These are phyloP conservation scores for Cutaneotrichosporon cyanovorans DNA, from an alignment of 1,284 basidiomycete species.

Conservation along the genomic window DNA sequence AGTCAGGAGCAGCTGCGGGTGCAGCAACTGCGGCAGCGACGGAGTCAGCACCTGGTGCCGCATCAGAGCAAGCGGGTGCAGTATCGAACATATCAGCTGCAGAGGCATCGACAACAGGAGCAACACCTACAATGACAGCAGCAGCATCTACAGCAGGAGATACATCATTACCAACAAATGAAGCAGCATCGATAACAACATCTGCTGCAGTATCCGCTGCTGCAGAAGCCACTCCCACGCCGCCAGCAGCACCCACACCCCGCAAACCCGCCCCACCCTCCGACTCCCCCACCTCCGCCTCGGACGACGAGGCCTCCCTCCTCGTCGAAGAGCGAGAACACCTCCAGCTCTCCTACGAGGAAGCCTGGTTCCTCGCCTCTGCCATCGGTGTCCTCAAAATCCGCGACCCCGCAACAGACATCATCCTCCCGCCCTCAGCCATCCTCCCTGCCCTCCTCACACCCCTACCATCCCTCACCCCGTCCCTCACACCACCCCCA, in stretches of 20 bases:
- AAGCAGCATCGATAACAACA: too few relatives aligned
- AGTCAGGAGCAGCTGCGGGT: background rate
- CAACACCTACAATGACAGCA: too few relatives aligned
- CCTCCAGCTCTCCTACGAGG: constrained; percentile 81
- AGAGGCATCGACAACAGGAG: too few relatives aligned
- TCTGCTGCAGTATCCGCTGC: too few relatives aligned
- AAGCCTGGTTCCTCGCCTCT: constrained; percentile 86
- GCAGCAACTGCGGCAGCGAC: background rate
- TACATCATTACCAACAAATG: too few relatives aligned
- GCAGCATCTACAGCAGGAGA: too few relatives aligned
- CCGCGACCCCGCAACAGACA: constrained; percentile 1
- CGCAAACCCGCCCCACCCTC: background rate
- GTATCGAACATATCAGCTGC: too few relatives aligned
- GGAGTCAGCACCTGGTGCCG: too few relatives aligned
- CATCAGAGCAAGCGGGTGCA: too few relatives aligned
- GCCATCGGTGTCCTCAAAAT: constrained; percentile 69
- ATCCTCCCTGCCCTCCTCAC: constrained; percentile 42
- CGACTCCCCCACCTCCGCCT: background rate
- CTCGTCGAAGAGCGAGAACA: constrained; percentile 69
- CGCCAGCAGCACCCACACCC: too few relatives aligned
- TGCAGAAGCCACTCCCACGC: too few relatives aligned
- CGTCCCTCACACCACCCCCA: constrained; percentile 3
- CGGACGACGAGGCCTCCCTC: constrained; percentile 42
- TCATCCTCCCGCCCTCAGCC: constrained; percentile 43
- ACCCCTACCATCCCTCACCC: constrained; percentile 28